Percentiles rank a stretch among this genome's conserved stretches.
Conservation (phyloP, 148 eudicot genomes). For the Rhododendron kiyosumense region DNA sequence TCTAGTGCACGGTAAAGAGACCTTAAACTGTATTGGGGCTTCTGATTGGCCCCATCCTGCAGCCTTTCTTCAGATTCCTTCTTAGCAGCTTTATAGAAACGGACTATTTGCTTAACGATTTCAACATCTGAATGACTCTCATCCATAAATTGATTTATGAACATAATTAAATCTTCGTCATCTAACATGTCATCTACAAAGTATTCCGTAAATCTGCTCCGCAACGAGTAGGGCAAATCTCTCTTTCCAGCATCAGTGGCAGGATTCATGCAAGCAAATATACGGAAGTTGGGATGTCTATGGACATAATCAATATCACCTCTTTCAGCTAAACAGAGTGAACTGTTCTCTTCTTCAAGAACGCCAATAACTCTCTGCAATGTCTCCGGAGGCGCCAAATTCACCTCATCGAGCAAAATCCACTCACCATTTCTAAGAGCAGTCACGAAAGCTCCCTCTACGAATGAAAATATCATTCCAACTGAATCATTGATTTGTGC, state of each 20-base stretch:
- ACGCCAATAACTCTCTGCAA: slow-evolving; percentile 91
- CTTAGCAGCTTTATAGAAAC: slow-evolving; percentile 80
- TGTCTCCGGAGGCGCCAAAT: slow-evolving; percentile 96
- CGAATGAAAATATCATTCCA: slow-evolving; percentile 94
- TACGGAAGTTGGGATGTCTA: slow-evolving; percentile 72
- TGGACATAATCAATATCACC: slow-evolving; percentile 65
- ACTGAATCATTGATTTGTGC: slow-evolving; percentile 58
- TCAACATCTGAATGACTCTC: slow-evolving; percentile 36
- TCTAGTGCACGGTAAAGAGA: slow-evolving; percentile 93
- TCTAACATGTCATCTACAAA: slow-evolving; percentile 88
- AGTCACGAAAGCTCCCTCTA: slow-evolving; percentile 90
- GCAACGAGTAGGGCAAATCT: slow-evolving; percentile 69
- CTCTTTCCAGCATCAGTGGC: slow-evolving; percentile 99
- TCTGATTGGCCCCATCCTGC: slow-evolving; percentile 98
- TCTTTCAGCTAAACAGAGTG: slow-evolving; percentile 91
- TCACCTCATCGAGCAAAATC: slow-evolving; percentile 97
- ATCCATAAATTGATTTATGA: slow-evolving; percentile 55
- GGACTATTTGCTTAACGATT: slow-evolving; percentile 49
- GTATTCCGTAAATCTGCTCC: slow-evolving; percentile 85
- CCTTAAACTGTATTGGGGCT: slow-evolving; percentile 95
- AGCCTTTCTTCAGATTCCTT: slow-evolving; percentile 75
- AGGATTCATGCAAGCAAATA: slow-evolving; percentile 99
- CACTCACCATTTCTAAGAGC: slow-evolving; percentile 89
- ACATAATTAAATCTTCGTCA: slow-evolving; percentile 66
- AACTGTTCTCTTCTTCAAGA: slow-evolving; percentile 86